phyloP scores from a whole-genome alignment of 768 basidiomycete species.

The Auricularia heimuer region DNA sequence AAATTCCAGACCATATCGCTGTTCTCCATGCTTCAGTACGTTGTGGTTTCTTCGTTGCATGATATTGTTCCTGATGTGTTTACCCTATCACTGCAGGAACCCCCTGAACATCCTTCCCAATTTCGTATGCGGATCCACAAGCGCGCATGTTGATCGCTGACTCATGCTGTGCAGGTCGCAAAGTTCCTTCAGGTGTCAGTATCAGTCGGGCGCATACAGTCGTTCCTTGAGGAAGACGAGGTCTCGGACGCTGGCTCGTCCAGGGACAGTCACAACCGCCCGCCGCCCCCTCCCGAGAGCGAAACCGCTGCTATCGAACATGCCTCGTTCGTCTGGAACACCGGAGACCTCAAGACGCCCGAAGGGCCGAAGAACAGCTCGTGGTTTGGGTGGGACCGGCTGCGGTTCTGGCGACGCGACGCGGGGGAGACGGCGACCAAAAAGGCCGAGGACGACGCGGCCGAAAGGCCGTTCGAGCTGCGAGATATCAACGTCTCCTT shows the following conservation, averaged over 20 bases:
- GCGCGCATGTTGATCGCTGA: not conserved
- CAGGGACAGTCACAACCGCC: constrained; percentile 10
- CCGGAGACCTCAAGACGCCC: constrained; percentile 5
- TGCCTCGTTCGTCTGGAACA: constrained; percentile 23
- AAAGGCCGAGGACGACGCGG: constrained; percentile 16
- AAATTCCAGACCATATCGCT: constrained; percentile 3
- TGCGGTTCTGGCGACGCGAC: constrained; percentile 4
- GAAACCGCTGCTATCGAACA: constrained; percentile 23
- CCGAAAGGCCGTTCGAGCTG: constrained; percentile 43
- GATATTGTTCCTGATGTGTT: no score
- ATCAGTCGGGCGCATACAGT: constrained; percentile 28
- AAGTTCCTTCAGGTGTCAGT: constrained; percentile 16
- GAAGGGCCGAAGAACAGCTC: constrained; percentile 1
- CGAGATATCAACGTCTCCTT: constrained; percentile 57
- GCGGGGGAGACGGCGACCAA: constrained; percentile 12
- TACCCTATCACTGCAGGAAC: no score
- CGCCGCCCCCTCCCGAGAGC: constrained; percentile 10
- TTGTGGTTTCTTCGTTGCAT: no score
- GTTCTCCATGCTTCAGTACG: constrained; percentile 7
- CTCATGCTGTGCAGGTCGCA: not conserved
- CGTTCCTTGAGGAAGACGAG: constrained; percentile 28
- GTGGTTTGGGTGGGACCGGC: constrained; percentile 4
- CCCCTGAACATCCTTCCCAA: constrained; percentile 10
- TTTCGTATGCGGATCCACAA: constrained; percentile 5
- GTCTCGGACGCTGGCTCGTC: constrained; percentile 26